A percentile compares a stretch with the other conserved stretches of the same genome.
phyloP scores from a whole-genome alignment of 768 basidiomycete species.

The Kwoniella europaea region DNA sequence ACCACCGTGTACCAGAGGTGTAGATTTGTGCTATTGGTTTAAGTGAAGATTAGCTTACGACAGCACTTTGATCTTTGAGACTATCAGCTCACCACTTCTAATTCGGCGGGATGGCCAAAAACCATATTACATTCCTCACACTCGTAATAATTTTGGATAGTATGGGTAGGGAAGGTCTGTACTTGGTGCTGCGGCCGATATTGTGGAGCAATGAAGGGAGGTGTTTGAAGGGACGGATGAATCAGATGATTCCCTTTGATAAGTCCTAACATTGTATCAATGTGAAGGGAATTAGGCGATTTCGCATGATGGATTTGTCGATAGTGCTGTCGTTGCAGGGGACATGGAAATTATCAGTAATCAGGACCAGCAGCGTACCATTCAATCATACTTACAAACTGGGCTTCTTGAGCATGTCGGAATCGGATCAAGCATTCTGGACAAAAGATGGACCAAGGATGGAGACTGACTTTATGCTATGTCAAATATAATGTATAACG shows the following conservation, averaged over 20 bases:
- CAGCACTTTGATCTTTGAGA: too few species aligned
- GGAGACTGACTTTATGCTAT: slow-evolving; percentile 3
- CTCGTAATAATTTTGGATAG: slow-evolving; percentile 4
- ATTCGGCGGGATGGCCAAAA: not conserved
- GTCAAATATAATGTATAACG: not conserved
- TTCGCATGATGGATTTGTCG: not conserved
- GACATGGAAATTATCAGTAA: too few species aligned
- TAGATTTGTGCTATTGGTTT: slow-evolving; percentile 2
- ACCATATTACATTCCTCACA: slow-evolving; percentile 8
- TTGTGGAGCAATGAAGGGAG: not conserved
- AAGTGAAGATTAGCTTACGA: too few species aligned
- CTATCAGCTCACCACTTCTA: not conserved
- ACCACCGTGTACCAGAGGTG: slow-evolving; percentile 1
- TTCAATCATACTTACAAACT: not conserved
- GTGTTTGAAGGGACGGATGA: not conserved
- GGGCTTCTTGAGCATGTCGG: not conserved
- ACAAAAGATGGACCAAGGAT: slow-evolving; percentile 5
- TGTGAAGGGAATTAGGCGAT: not conserved
- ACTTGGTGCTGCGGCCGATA: not conserved
- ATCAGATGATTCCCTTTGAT: not conserved
- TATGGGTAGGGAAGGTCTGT: slow-evolving; percentile 2
- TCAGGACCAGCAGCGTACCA: not conserved
- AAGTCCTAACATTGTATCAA: not conserved
- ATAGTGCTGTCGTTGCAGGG: slow-evolving; percentile 1
- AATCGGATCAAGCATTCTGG: slow-evolving; percentile 4